Conservation (phyloP, 1,284 basidiomycete genomes). For the Takashimella koratensis region DNA sequence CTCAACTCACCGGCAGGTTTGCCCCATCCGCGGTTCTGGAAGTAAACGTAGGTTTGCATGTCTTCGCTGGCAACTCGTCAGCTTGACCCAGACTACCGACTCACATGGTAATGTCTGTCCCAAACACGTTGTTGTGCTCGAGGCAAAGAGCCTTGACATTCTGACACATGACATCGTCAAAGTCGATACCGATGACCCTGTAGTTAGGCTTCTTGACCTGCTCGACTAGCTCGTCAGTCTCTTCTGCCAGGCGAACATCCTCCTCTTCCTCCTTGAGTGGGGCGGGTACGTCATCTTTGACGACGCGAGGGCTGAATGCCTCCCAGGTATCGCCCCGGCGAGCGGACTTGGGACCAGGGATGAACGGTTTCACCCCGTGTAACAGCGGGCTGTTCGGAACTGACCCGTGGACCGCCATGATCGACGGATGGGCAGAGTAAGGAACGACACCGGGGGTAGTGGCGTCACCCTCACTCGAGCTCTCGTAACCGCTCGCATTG, state of each 20-base stretch:
- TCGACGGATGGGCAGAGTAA: conserved; percentile 2
- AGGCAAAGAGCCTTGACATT: conserved; percentile 20
- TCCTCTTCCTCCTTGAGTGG: not conserved
- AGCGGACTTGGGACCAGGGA: conserved; percentile 7
- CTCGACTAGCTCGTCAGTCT: not conserved
- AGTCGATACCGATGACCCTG: conserved; percentile 37
- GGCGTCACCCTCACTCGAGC: not conserved
- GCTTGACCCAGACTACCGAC: conserved; percentile 2
- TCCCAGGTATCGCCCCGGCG: not conserved
- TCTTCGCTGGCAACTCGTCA: conserved; percentile 19
- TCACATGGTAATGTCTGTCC: conserved; percentile 27
- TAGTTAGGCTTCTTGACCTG: conserved; percentile 10
- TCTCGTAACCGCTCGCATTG: not conserved
- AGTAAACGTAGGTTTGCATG: conserved; percentile 27
- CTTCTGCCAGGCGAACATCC: not conserved
- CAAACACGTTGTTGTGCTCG: conserved; percentile 27
- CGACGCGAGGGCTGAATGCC: not conserved
- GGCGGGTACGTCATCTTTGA: conserved; percentile 2
- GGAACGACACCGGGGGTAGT: not conserved
- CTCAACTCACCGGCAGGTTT: conserved; percentile 26
- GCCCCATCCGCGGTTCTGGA: conserved; percentile 36
- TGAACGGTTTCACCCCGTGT: conserved; percentile 1
- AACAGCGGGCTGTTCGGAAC: conserved; percentile 1
- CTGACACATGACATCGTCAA: conserved; percentile 35
- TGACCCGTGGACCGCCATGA: conserved; percentile 13